Base-by-base conservation (phyloP, 1,284 basidiomycete genomes). In the Paramarasmius palmivorus region DNA sequence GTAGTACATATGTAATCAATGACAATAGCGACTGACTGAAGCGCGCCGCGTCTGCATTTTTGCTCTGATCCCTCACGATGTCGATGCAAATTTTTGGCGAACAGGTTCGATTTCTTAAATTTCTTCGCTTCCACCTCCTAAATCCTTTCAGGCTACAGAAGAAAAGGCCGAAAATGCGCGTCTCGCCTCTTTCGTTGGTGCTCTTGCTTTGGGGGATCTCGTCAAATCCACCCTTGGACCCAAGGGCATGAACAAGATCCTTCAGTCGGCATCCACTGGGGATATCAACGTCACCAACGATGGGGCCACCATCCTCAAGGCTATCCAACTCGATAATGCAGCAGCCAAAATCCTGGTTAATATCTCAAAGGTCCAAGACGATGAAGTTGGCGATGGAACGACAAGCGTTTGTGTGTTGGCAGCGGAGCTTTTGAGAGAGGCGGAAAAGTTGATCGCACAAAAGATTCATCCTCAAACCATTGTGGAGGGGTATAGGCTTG, bases 351-450 rank as follows among this genome's bases (percentile, higher is more conserved):
- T 99, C 68, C 83, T 99, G 50, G 97, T 99, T 66, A 98, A 99
- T 74, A 99, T 99, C 70, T 96, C 93, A n/a, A 99, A 99, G 70
- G 95, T 98, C 15, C 97, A 99, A 74, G 97, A 99, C 66, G 97
- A 99, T 69, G 97, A 99, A 74, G 89, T 99, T 44, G 97, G 97
- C 15, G 97, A 98, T 73, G 97, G 97, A 25, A 99, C 95, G 22
- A 99, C 95, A 9, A 88, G 82, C 49, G 96, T 99, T 35, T 95
- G 93, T 59, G 95, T 99, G 1, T 75, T 99, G 9, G 93, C 95
- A 1, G 86, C 93, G 10, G 97, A 99, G 68, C 74, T 99, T 55
- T 69, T 99, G 59, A 76, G 97, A 55, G 97, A 98, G 73, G 97
- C 96, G 4, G 96, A 99, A 73, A 96, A 95, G 74, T 74, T 99